Percentiles rank a stretch among this genome's conserved stretches.
phyloP scores from a whole-genome alignment of 2,329 filamentous ascomycete species.

The Metarhizium album region DNA sequence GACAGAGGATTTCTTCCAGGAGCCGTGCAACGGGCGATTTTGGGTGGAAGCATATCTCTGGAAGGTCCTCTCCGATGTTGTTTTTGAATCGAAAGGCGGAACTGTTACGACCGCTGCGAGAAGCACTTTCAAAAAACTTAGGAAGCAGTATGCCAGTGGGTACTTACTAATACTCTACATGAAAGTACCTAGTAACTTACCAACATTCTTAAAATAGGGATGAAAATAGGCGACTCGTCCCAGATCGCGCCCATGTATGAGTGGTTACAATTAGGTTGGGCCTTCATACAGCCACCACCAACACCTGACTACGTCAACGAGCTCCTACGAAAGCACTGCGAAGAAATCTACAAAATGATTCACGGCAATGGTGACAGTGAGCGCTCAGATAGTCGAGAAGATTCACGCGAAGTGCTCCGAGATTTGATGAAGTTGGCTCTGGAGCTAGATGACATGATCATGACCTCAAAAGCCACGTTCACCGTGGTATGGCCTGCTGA shows the following conservation, averaged over 20 bases:
- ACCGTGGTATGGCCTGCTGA: not conserved
- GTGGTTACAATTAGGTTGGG: not conserved
- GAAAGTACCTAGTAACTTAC: not conserved
- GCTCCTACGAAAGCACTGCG: not conserved
- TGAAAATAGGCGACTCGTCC: not conserved
- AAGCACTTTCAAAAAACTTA: not conserved
- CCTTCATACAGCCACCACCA: not conserved
- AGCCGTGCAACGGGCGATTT: not conserved
- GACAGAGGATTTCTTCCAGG: not conserved
- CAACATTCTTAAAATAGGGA: not conserved
- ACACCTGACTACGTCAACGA: not conserved
- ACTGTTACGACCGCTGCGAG: not conserved
- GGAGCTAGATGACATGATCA: not conserved
- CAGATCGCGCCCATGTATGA: not conserved
- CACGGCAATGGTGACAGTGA: not conserved
- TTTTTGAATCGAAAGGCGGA: not conserved
- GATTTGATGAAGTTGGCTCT: not conserved
- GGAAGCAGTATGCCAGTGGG: not conserved
- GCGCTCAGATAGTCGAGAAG: not conserved
- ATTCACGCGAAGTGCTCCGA: not conserved
- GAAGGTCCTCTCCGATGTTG: not conserved
- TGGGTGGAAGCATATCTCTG: not conserved
- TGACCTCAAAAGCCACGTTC: not conserved
- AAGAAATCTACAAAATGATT: not conserved
- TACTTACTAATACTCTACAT: not conserved